Evolutionary conservation across 2,329 filamentous ascomycete species (phyloP).

Genomic region (Trematosphaeria pertusa): DNA sequence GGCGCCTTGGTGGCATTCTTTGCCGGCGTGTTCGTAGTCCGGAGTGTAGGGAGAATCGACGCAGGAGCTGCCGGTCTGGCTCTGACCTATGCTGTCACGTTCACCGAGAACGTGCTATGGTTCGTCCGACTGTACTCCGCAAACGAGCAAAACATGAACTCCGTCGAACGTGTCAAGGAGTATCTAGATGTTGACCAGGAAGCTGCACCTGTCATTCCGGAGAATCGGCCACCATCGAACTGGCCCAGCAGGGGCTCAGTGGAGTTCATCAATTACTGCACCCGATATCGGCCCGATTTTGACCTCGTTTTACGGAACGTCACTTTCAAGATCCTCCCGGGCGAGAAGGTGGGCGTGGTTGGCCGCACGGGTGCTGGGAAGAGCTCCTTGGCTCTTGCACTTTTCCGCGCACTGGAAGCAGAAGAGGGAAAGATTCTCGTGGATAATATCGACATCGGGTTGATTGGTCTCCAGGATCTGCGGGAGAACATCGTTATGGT

Average conservation of each 20-base stretch:
- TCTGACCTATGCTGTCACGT: slow-evolving; percentile 93
- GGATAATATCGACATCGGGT: slow-evolving; percentile 87
- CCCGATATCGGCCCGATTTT: slow-evolving; percentile 85
- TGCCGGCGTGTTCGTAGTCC: slow-evolving; percentile 87
- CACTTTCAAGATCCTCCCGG: slow-evolving; percentile 82
- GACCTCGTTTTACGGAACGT: slow-evolving; percentile 85
- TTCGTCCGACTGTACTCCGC: slow-evolving; percentile 90
- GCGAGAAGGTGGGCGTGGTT: slow-evolving; percentile 95
- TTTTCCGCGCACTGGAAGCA: slow-evolving; percentile 93
- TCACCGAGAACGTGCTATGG: slow-evolving; percentile 97
- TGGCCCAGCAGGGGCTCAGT: slow-evolving; percentile 90
- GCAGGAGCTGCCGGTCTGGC: slow-evolving; percentile 92
- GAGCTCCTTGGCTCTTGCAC: slow-evolving; percentile 88
- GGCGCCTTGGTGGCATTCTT: slow-evolving; percentile 94
- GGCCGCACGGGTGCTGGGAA: slow-evolving; percentile 96
- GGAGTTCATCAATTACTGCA: slow-evolving; percentile 88
- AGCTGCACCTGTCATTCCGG: slow-evolving; percentile 76
- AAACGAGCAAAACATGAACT: slow-evolving; percentile 99
- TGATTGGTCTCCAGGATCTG: slow-evolving; percentile 90
- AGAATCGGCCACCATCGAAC: slow-evolving; percentile 75
- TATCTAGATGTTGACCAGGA: slow-evolving; percentile 97
- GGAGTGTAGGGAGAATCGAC: slow-evolving; percentile 82
- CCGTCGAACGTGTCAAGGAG: slow-evolving; percentile 95
- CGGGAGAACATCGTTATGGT: slow-evolving; percentile 96
- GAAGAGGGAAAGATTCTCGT: slow-evolving; percentile 89